Percentiles rank a stretch among this genome's conserved stretches.
Evolutionary conservation across 2,329 filamentous ascomycete species (phyloP).

Genomic region (Colletotrichum navitas): DNA sequence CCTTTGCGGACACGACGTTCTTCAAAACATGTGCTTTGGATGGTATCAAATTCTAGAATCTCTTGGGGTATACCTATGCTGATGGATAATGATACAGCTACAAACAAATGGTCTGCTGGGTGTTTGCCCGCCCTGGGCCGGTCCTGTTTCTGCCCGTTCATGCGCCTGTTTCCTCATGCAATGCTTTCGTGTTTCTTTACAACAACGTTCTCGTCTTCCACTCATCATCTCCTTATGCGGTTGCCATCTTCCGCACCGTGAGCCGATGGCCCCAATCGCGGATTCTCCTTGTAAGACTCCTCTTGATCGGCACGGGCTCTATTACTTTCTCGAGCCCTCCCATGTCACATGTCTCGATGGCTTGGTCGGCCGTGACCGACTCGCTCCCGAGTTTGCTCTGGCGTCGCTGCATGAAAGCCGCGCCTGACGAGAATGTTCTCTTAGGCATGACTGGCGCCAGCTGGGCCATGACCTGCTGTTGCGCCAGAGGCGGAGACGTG

Average conservation of each 20-base stretch:
- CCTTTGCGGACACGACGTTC: background rate
- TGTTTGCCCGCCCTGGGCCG: conserved; percentile 16
- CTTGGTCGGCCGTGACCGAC: conserved; percentile 18
- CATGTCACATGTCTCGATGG: conserved; percentile 24
- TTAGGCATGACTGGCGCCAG: conserved; percentile 27
- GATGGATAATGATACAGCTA: conserved; percentile 35
- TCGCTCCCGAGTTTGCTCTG: conserved; percentile 39
- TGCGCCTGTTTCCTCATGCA: conserved; percentile 29
- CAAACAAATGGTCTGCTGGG: conserved; percentile 10
- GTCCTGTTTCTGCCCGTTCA: conserved; percentile 29
- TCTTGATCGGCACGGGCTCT: conserved; percentile 20
- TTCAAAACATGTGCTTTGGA: background rate
- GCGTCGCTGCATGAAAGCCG: conserved; percentile 45
- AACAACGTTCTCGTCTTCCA: background rate
- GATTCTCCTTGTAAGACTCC: conserved; percentile 30
- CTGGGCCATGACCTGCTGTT: conserved; percentile 19
- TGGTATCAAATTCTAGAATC: conserved; percentile 24
- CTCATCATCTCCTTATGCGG: conserved; percentile 17
- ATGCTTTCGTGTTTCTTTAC: conserved; percentile 11
- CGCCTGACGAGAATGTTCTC: conserved; percentile 45
- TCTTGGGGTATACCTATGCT: conserved; percentile 36
- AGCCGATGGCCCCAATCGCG: conserved; percentile 42
- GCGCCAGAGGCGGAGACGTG: conserved; percentile 21
- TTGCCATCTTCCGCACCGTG: conserved; percentile 12
- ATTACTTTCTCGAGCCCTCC: conserved; percentile 15